Evolutionary conservation across 306 rosid species (phyloP).

Genomic region (Fagus crenata): DNA sequence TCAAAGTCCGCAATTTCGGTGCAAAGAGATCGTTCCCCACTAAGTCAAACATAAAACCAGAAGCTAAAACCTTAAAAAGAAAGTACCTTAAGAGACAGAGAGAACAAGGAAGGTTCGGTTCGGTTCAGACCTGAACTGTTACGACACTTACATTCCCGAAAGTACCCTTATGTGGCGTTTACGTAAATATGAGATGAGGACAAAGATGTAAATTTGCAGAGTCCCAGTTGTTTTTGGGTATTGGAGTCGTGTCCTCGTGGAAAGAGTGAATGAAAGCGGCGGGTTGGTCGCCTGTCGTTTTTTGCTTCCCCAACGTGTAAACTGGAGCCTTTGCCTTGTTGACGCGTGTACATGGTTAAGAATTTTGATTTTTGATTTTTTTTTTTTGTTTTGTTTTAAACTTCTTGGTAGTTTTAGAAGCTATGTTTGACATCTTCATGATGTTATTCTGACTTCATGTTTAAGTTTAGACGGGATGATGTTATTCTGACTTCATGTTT

Average conservation of each 20-base stretch:
- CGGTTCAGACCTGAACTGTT: constrained; percentile 41
- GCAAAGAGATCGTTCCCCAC: constrained; percentile 9
- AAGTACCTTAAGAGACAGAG: too few relatives aligned
- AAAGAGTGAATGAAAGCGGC: constrained; percentile 20
- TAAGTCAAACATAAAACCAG: constrained; percentile 30
- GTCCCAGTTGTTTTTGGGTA: neutral
- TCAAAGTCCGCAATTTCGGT: neutral
- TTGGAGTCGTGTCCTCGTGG: neutral
- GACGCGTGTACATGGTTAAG: constrained; percentile 8
- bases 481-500: too few relatives aligned
- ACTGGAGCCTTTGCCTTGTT: constrained; percentile 2
- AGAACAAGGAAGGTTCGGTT: constrained; percentile 37
- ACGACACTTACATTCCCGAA: neutral
- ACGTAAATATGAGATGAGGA: neutral
- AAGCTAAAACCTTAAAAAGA: neutral
- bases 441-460: too few relatives aligned
- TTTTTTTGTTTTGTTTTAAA: too few relatives aligned
- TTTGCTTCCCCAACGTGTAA: constrained; percentile 10
- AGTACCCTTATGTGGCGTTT: constrained; percentile 25
- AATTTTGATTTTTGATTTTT: neutral
- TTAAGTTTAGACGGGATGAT: too few relatives aligned
- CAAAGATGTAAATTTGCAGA: constrained; percentile 2
- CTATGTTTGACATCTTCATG: too few relatives aligned
- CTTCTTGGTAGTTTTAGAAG: too few relatives aligned
- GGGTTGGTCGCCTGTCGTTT: constrained; percentile 24